These are phyloP conservation scores for Trichomonas gallinae DNA, from an alignment of 208 protist genomes.

Conservation along the genomic window DNA sequence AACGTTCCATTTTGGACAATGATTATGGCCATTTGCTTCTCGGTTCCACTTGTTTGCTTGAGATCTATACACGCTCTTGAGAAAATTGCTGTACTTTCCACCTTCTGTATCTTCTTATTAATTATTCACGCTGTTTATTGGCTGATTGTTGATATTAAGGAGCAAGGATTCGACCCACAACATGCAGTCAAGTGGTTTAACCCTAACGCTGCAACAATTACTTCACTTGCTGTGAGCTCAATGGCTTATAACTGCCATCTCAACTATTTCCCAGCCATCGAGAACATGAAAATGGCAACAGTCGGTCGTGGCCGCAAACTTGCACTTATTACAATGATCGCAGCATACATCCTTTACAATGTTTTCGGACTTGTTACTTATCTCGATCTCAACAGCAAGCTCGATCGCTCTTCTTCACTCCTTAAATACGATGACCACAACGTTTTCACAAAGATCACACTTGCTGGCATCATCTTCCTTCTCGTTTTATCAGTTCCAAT, in stretches of 20 bases:
- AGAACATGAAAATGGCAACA: background rate
- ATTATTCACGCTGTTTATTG: background rate
- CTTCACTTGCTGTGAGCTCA: background rate
- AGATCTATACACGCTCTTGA: background rate
- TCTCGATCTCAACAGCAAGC: background rate
- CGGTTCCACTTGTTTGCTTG: background rate
- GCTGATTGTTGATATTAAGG: background rate
- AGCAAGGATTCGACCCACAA: background rate
- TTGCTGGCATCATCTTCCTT: background rate
- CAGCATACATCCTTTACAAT: background rate
- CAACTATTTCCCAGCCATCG: background rate
- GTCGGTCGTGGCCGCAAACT: background rate
- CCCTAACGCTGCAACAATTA: background rate
- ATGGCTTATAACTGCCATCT: conserved; percentile 17
- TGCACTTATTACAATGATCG: background rate
- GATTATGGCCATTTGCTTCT: background rate
- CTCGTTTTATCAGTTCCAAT: background rate
- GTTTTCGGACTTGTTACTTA: background rate
- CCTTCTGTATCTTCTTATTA: background rate
- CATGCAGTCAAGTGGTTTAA: background rate
- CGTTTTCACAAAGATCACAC: background rate
- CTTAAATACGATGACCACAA: background rate
- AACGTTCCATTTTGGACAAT: background rate
- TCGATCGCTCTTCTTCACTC: background rate
- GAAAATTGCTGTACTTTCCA: background rate